These are phyloP conservation scores for Sergeia podlipaevii DNA, from an alignment of 208 protist genomes.

Conservation along the genomic window DNA sequence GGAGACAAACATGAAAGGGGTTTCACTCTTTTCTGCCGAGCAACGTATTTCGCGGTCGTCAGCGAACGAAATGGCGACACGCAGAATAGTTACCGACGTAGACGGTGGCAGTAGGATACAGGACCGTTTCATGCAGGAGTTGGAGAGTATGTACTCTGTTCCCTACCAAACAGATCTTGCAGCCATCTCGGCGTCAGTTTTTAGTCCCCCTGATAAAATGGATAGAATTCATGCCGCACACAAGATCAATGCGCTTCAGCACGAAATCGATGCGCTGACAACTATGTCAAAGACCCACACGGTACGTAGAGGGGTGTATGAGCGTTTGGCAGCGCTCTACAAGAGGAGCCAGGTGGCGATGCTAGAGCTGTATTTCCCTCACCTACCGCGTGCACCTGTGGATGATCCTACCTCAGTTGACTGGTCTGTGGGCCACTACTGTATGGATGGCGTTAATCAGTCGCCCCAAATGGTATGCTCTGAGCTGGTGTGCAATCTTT, in stretches of 20 bases:
- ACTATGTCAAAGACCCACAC: not conserved
- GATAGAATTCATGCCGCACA: constrained; percentile 70
- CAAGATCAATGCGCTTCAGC: constrained; percentile 53
- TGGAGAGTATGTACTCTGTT: constrained; percentile 36
- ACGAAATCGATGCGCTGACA: constrained; percentile 35
- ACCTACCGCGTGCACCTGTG: constrained; percentile 17
- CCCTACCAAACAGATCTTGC: constrained; percentile 48
- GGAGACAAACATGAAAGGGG: constrained; percentile 73
- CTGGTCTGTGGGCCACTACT: constrained; percentile 38
- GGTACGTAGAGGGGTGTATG: constrained; percentile 4
- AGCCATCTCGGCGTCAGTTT: constrained; percentile 44
- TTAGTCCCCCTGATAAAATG: constrained; percentile 84
- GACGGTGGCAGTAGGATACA: constrained; percentile 8
- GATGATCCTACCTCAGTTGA: constrained; percentile 12
- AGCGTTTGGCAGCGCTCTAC: constrained; percentile 29
- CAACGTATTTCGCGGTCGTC: constrained; percentile 54
- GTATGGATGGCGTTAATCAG: constrained; percentile 61
- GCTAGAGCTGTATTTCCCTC: constrained; percentile 56
- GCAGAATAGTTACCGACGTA: constrained; percentile 26
- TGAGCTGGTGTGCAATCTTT: constrained; percentile 76
- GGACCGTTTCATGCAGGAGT: constrained; percentile 15
- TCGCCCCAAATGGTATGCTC: constrained; percentile 61
- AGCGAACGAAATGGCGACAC: constrained; percentile 40
- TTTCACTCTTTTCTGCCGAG: constrained; percentile 67
- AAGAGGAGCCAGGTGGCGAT: constrained; percentile 32